Conservation (phyloP, 805 yeast genomes). For the Myxozyma sirexii region DNA sequence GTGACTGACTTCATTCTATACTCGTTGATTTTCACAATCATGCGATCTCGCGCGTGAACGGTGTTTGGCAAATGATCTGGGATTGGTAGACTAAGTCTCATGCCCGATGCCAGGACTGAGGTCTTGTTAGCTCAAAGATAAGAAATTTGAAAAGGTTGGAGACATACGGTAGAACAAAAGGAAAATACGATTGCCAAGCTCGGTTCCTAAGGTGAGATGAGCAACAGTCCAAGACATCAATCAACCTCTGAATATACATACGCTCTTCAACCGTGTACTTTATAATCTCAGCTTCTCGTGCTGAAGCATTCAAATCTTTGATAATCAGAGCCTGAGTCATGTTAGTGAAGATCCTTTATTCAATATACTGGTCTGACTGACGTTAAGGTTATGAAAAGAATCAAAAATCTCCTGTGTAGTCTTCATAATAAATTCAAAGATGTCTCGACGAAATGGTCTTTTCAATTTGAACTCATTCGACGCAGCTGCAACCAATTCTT, state of each 20-base stretch:
- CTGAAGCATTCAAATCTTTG: conserved; percentile 57
- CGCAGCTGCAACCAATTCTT: conserved; percentile 35
- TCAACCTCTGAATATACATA: conserved; percentile 31
- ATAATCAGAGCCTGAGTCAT: conserved; percentile 52
- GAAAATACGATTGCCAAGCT: conserved; percentile 71
- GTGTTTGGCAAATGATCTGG: conserved; percentile 79
- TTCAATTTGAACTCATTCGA: conserved; percentile 68
- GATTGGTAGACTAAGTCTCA: conserved; percentile 73
- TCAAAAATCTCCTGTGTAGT: conserved; percentile 69
- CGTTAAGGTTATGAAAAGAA: conserved; percentile 73
- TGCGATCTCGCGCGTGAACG: conserved; percentile 69
- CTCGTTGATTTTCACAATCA: conserved; percentile 65
- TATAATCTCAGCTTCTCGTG: conserved; percentile 61
- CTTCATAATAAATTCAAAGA: conserved; percentile 54
- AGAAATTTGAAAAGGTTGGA: conserved; percentile 30
- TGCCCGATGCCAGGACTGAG: conserved; percentile 67
- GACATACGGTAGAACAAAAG: conserved; percentile 61
- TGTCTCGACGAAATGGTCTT: conserved; percentile 65
- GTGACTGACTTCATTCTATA: conserved; percentile 49
- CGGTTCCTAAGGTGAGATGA: conserved; percentile 39
- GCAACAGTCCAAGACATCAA: neutral
- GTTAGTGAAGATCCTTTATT: neutral
- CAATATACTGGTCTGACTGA: conserved; percentile 43
- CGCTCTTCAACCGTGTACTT: conserved; percentile 48
- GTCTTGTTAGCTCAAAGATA: neutral